phyloP scores from a whole-genome alignment of 2,329 filamentous ascomycete species.

The Nemania serpens region DNA sequence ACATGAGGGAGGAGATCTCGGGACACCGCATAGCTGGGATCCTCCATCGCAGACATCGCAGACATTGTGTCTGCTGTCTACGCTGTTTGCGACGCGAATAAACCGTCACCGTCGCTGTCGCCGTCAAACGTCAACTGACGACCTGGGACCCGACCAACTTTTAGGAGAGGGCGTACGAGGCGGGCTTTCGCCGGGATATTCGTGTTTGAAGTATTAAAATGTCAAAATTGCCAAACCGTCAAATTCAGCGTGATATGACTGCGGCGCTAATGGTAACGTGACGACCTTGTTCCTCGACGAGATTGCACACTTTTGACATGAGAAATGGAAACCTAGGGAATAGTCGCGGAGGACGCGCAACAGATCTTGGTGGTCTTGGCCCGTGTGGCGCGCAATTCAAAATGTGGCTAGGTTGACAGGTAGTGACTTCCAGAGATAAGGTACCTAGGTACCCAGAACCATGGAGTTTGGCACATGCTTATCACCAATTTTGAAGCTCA shows the following conservation, averaged over 20 bases:
- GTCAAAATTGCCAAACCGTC: no score
- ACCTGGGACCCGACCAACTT: not conserved
- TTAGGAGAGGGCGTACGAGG: not conserved
- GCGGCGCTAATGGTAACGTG: slow-evolving; percentile 5
- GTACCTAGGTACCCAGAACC: not conserved
- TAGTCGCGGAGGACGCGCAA: slow-evolving; percentile 25
- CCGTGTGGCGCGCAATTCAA: slow-evolving; percentile 9
- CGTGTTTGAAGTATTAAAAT: not conserved
- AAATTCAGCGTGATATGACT: not conserved
- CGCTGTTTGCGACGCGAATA: slow-evolving; percentile 9
- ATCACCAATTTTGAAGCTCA: no score
- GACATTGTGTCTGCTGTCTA: no score
- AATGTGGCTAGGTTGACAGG: not conserved
- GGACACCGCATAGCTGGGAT: slow-evolving; percentile 54
- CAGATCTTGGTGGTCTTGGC: slow-evolving; percentile 17
- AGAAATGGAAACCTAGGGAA: slow-evolving; percentile 13
- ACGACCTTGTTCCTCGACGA: slow-evolving; percentile 13
- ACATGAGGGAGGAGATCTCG: slow-evolving; percentile 75
- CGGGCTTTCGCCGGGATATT: not conserved
- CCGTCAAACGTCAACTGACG: not conserved
- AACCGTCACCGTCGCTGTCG: not conserved
- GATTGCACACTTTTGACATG: slow-evolving; percentile 13
- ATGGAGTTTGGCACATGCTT: no score
- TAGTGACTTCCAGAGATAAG: not conserved
- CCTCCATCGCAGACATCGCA: slow-evolving; percentile 44